Percentiles rank a stretch among this genome's conserved stretches.
phyloP scores from a whole-genome alignment of 176 grass and related monocot species.

The Hordeum vulgare region MorexV3_pseudomolecules_assembly NC_058524.1:524454664-524455163 shows the following conservation, averaged over 20 bases:
- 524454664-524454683: background rate
- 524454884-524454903: background rate
- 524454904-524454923: background rate
- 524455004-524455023: background rate
- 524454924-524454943: background rate
- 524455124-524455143: background rate
- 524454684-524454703: background rate
- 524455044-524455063: background rate
- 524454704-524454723: constrained; percentile 1
- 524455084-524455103: background rate
- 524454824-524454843: background rate
- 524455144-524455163: background rate
- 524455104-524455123: background rate
- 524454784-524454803: background rate
- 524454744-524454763: background rate
- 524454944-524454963: background rate
- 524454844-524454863: background rate
- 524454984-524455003: background rate
- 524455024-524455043: background rate
- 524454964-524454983: background rate
- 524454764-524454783: constrained; percentile 20
- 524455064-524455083: background rate
- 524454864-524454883: background rate
- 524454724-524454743: background rate
- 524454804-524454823: background rate